These are phyloP conservation scores for Exserohilum rostratum DNA, from an alignment of 2,329 filamentous ascomycete species.

Conservation along the genomic window DNA sequence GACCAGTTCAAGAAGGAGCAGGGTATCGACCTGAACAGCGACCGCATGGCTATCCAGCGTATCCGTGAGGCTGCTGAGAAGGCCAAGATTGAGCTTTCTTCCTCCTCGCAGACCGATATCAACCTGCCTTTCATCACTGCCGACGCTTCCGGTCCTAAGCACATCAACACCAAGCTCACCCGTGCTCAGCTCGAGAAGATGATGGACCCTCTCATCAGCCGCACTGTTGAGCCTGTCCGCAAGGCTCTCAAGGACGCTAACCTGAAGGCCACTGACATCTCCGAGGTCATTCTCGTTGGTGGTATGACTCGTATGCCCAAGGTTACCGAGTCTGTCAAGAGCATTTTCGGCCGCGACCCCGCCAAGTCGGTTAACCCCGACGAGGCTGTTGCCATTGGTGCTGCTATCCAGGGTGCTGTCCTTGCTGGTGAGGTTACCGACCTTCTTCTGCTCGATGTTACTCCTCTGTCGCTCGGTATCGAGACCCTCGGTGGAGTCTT, in stretches of 20 bases:
- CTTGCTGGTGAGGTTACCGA: slow-evolving; percentile 97
- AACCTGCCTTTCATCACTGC: slow-evolving; percentile 99
- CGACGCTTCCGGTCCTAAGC: slow-evolving; percentile 92
- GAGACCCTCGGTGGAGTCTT: slow-evolving; percentile 98
- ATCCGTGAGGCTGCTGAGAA: slow-evolving; percentile 99
- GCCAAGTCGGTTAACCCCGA: slow-evolving; percentile 99
- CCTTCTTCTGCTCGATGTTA: slow-evolving; percentile 92
- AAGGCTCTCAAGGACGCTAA: slow-evolving; percentile 97
- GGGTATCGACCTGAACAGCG: slow-evolving; percentile 83
- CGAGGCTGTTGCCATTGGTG: slow-evolving; percentile 96
- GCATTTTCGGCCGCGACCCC: slow-evolving; percentile 93
- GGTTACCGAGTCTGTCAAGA: slow-evolving; percentile 94
- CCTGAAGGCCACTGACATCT: slow-evolving; percentile 89
- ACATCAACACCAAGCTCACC: slow-evolving; percentile 96
- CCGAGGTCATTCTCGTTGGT: slow-evolving; percentile 97
- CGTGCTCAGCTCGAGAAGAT: slow-evolving; percentile 92
- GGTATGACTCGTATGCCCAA: slow-evolving; percentile 99
- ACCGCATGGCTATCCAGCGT: slow-evolving; percentile 99
- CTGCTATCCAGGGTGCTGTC: slow-evolving; percentile 95
- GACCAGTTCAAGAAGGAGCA: slow-evolving; percentile 97
- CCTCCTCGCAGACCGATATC: slow-evolving; percentile 93
- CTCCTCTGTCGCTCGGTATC: slow-evolving; percentile 94
- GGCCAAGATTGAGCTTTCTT: slow-evolving; percentile 98
- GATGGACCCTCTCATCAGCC: slow-evolving; percentile 84
- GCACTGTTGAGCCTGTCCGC: slow-evolving; percentile 89